Conservation (phyloP, 441 rosid genomes). For the Iberis amara region DNA sequence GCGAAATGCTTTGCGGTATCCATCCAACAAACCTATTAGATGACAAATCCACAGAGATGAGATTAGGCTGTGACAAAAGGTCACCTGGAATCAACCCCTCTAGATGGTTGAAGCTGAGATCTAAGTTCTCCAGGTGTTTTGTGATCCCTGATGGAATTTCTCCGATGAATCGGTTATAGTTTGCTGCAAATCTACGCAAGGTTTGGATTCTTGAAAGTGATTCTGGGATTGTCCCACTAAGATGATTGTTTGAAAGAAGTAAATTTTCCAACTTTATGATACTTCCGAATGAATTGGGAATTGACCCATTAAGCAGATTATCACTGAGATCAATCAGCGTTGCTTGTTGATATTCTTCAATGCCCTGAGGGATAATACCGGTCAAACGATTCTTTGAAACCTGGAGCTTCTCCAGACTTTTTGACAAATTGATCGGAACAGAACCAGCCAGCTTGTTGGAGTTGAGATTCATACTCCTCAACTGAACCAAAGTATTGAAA, state of each 20-base stretch:
- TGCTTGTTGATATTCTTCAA: slow-evolving; percentile 37
- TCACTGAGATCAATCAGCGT: slow-evolving; percentile 45
- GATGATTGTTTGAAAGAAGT: slow-evolving; percentile 45
- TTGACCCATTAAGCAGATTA: slow-evolving; percentile 40
- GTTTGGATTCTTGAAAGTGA: slow-evolving; percentile 38
- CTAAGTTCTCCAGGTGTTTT: slow-evolving; percentile 34
- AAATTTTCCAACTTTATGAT: slow-evolving; percentile 44
- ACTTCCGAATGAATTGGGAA: slow-evolving; percentile 46
- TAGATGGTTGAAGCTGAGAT: slow-evolving; percentile 57
- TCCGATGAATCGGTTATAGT: slow-evolving; percentile 43
- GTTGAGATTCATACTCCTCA: slow-evolving; percentile 45
- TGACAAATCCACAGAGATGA: slow-evolving; percentile 52
- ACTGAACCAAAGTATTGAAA: slow-evolving; percentile 44
- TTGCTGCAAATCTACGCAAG: slow-evolving; percentile 56
- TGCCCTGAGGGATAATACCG: slow-evolving; percentile 45
- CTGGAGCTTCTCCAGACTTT: slow-evolving; percentile 39
- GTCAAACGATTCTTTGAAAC: slow-evolving; percentile 35
- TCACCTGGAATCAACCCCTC: slow-evolving; percentile 44
- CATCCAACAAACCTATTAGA: slow-evolving; percentile 39
- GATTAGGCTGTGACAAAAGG: slow-evolving; percentile 34
- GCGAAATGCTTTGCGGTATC: slow-evolving; percentile 42
- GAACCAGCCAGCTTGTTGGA: slow-evolving; percentile 35
- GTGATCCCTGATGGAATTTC: slow-evolving; percentile 46
- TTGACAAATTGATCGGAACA: slow-evolving; percentile 38
- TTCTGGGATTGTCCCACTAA: slow-evolving; percentile 44